Conservation (phyloP, 768 basidiomycete species). For the Sarcodon sp. region DNA sequence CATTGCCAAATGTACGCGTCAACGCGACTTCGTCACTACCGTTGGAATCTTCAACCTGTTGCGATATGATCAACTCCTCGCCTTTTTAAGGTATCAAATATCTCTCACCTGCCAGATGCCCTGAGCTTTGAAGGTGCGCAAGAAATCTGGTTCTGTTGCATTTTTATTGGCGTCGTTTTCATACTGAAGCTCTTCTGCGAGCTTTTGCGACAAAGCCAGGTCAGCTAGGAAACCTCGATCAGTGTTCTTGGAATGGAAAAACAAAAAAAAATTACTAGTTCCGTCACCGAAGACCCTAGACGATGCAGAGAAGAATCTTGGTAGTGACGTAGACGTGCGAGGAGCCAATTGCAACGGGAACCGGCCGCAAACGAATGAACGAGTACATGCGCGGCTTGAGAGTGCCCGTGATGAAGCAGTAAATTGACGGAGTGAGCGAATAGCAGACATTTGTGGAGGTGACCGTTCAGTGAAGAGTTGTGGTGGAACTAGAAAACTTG, state of each 20-base stretch:
- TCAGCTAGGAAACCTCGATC: conserved; percentile 36
- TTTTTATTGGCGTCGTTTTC: conserved; percentile 49
- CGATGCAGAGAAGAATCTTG: conserved; percentile 28
- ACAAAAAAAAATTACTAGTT: conserved; percentile 21
- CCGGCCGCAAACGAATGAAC: conserved; percentile 8
- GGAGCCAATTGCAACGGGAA: conserved; percentile 14
- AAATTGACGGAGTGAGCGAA: conserved; percentile 48
- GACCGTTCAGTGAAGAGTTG: conserved; percentile 1
- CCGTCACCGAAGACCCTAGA: conserved; percentile 26
- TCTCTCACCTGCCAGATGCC: conserved; percentile 66
- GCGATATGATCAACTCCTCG: background rate
- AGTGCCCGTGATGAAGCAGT: conserved; percentile 28
- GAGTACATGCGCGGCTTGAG: conserved; percentile 12
- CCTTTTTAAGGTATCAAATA: background rate
- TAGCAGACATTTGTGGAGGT: conserved; percentile 37
- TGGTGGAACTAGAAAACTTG: conserved; percentile 1
- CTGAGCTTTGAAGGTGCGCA: conserved; percentile 59
- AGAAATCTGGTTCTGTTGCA: conserved; percentile 52
- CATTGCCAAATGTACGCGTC: conserved; percentile 80
- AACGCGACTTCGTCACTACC: conserved; percentile 78
- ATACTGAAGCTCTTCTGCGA: conserved; percentile 75
- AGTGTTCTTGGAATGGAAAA: background rate
- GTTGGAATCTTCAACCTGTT: conserved; percentile 52
- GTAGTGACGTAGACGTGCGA: conserved; percentile 12
- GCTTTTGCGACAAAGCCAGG: conserved; percentile 57